phyloP scores from a whole-genome alignment of 352 stramenopile genomes.

The Phytophthora capsici region DNA sequence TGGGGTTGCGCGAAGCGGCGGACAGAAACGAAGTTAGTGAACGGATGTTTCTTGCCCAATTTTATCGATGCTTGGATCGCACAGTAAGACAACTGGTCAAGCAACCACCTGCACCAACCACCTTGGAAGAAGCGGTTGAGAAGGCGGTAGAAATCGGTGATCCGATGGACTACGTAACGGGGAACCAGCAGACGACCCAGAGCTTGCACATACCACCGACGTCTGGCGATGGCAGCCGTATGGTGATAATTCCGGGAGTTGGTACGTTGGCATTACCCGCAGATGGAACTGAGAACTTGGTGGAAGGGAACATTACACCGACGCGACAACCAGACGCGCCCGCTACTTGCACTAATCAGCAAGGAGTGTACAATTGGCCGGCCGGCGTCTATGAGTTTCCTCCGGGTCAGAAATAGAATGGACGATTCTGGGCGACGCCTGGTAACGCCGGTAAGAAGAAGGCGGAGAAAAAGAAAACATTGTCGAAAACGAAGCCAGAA shows the following conservation, averaged over 20 bases:
- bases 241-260: neutral
- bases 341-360: too few species aligned
- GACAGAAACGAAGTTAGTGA: neutral
- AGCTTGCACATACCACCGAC: too few species aligned
- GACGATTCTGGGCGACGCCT: neutral
- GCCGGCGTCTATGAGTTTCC: too few species aligned
- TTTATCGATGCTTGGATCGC: neutral
- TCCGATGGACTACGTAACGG: neutral
- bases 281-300: too few species aligned
- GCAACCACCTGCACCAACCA: neutral
- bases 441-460: neutral
- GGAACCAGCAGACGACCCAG: too few species aligned
- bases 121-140: neutral
- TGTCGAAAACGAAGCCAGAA: neutral
- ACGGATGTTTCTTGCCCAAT: neutral
- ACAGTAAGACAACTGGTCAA: neutral
- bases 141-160: neutral
- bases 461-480: neutral
- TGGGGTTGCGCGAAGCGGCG: neutral
- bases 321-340: too few species aligned
- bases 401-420: slow-evolving; percentile 1
- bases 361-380: too few species aligned
- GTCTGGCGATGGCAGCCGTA: too few species aligned
- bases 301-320: too few species aligned
- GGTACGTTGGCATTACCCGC: too few species aligned